Percentiles rank a stretch among this genome's conserved stretches.
These are phyloP conservation scores for Inga oerstediana DNA, from an alignment of 306 rosid genomes.

Conservation along the genomic window DNA sequence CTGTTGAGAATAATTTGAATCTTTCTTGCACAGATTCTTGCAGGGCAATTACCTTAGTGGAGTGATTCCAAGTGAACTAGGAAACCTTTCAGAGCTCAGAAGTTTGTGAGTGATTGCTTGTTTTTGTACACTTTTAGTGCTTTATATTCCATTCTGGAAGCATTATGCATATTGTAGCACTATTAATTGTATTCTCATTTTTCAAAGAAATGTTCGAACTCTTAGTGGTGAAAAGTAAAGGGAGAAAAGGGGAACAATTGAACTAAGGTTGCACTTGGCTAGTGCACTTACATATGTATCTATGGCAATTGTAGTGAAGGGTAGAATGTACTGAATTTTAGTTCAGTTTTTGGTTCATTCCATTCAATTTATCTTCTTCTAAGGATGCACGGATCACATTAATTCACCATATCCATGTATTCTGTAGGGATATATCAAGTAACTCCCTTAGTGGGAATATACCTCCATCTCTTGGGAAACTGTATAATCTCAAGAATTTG, in stretches of 20 bases:
- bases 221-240: background rate
- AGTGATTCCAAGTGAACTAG: slow-evolving; percentile 76
- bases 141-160: slow-evolving; percentile 23
- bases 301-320: slow-evolving; percentile 3
- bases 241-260: slow-evolving; percentile 12
- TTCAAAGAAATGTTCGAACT: slow-evolving; percentile 14
- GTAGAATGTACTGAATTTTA: slow-evolving; percentile 12
- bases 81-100: slow-evolving; percentile 76
- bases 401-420: slow-evolving; percentile 33
- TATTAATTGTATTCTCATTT: slow-evolving; percentile 23
- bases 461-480: slow-evolving; percentile 79
- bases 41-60: slow-evolving; percentile 98
- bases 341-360: background rate
- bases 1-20: slow-evolving; percentile 30
- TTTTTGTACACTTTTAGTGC: slow-evolving; percentile 22
- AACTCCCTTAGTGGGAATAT: slow-evolving; percentile 86
- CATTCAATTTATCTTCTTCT: slow-evolving; percentile 25
- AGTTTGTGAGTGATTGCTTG: slow-evolving; percentile 62
- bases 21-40: slow-evolving; percentile 68
- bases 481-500: slow-evolving; percentile 68
- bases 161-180: slow-evolving; percentile 10
- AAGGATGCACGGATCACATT: slow-evolving; percentile 26
- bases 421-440: slow-evolving; percentile 87
- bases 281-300: background rate
- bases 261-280: slow-evolving; percentile 15